Evolutionary conservation across 2,329 filamentous ascomycete species (phyloP), one percentile per base, ranked within the genome.

Genomic region (Cadophora sp.): DNA sequence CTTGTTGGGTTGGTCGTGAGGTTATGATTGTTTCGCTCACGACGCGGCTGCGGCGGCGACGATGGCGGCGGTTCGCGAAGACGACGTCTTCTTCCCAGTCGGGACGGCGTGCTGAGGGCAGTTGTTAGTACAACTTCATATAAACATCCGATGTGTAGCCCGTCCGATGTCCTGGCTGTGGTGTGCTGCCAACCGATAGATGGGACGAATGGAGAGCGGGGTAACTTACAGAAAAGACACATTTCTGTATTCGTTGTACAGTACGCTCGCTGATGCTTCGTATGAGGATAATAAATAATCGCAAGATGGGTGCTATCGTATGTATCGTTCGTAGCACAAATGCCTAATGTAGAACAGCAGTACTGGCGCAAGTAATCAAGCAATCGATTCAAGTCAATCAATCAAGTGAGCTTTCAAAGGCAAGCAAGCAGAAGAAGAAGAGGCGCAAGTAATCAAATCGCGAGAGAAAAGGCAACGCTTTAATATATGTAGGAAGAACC

Each of bases 61-160:
- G 62, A 30, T 45, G 64, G 45, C 39, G 70, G 33, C 68, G 73
- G 30, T 68, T 67, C 16, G 68, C 63, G 50, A 71, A 71, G 50
- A 67, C 62, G 48, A 74, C 65, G 27, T 73, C 71, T 47, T 73
- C 72, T 70, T 73, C 72, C 72, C 72, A 73, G 43, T 56, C 65
- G 24, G 73, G 70, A 16, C 39, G 36, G 9, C 65, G 66, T 5
- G 66, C 69, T 70, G 66, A 27, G 24, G 53, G 9, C n/a, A 59
- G 16, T 62, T 62, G 65, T 47, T 50, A n/a, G 61, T 13, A 47
- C 13, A 14, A 59, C 14, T 22, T n/a, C 22, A 18, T 4, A 7
- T 3, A 8, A 18, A 2, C 2, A 16, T n/a, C 4, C 36, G 30
- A 18, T 22, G 16, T 20, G 27, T 7, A n/a, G 5, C 8, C 20